These are phyloP conservation scores for Coemansia guatemalensis DNA, from an alignment of 192 early-diverging fungal genomes.

Conservation along the genomic window DNA sequence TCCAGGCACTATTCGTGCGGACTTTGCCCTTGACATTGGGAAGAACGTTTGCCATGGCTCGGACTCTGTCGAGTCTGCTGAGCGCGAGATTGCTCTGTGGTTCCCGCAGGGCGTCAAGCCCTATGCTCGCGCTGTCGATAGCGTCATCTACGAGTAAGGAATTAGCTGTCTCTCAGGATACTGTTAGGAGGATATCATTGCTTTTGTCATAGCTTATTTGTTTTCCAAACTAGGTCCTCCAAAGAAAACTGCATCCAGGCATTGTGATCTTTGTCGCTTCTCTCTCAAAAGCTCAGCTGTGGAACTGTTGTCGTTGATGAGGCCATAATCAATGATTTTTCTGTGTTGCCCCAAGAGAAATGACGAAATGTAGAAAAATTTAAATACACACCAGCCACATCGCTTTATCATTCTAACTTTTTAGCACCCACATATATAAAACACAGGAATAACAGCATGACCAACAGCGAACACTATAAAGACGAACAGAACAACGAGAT, in stretches of 20 bases:
- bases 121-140: slow-evolving; percentile 63
- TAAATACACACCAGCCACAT: neutral
- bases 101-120: slow-evolving; percentile 68
- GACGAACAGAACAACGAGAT: slow-evolving; percentile 81
- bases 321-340: neutral
- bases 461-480: slow-evolving; percentile 58
- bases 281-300: no score
- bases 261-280: neutral
- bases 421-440: neutral
- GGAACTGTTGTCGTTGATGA: neutral
- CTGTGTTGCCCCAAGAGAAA: neutral
- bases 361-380: neutral
- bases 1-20: slow-evolving; percentile 95
- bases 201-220: neutral
- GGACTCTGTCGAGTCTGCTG: slow-evolving; percentile 83
- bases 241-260: neutral
- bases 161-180: neutral
- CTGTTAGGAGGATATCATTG: neutral
- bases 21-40: slow-evolving; percentile 83
- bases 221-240: neutral
- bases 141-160: slow-evolving; percentile 73
- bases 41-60: slow-evolving; percentile 93
- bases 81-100: slow-evolving; percentile 87
- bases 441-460: slow-evolving; percentile 16
- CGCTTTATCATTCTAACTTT: neutral